Evolutionary conservation across 2,329 filamentous ascomycete species (phyloP), one percentile per base, ranked within the genome.

Genomic region (Teratosphaeria destructans): DNA sequence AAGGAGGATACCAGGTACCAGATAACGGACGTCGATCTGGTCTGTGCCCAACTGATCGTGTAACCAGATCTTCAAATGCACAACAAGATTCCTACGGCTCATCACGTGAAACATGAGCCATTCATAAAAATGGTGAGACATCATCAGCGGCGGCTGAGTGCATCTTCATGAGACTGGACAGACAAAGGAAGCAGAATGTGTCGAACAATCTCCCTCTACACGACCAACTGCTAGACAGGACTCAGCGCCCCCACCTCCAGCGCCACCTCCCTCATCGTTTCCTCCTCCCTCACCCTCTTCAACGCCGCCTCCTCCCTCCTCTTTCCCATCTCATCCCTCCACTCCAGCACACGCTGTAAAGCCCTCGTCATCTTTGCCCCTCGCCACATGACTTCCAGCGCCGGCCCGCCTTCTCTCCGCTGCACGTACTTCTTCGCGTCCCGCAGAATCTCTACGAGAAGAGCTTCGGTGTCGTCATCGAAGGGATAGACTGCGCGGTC

Each of bases 401-500:
- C 63, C 0, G 39, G 53, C 32, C 61, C 59, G 27, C 35, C 35
- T 52, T 57, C 52, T 14, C 61, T 60, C 26, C 64, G 58, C 1
- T 64, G 52, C 35, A 64, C 64, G 19, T 49, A 49, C 43, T 49
- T 49, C 43, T 23, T 49, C 43, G 16, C n/a, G 55, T 74, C 67
- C 10, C 61, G 59, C 8, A 73, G 61, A 5, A 79, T 73, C 2
- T 59, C 57, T 14, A 74, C 67, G 0, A 80, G 63, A 5, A 79
- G 54, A 1, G 64, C 61, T 12, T 77, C 68, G 0, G 82, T 84
- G 26, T 72, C 71, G 11, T 66, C 62, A 64, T 87, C 80, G 61
- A 82, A 83, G 55, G 80, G 79, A 4, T 89, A 75, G 0, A 85
- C 85, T 1, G 81, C 79, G 37, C 80, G 76, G 49, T 81, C 79